These are phyloP conservation scores for Senecio squalidus DNA, from an alignment of 140 eudicot species.

Conservation along the genomic window DNA sequence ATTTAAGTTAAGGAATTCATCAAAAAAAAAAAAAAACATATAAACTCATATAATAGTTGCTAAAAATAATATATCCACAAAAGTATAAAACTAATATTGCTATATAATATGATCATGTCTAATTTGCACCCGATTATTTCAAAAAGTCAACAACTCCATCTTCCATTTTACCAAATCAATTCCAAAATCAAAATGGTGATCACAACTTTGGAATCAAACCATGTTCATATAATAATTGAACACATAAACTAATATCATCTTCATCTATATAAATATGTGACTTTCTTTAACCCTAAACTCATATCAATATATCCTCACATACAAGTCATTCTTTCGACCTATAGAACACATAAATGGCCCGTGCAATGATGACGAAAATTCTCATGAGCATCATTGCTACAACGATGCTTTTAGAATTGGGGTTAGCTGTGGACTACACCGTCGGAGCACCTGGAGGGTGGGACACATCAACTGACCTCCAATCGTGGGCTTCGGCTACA, in stretches of 20 bases:
- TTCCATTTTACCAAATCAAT: slow-evolving; percentile 20
- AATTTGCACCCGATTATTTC: no score
- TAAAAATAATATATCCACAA: no score
- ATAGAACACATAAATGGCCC: slow-evolving; percentile 29
- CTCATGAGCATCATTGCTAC: slow-evolving; percentile 35
- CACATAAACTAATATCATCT: slow-evolving; percentile 8
- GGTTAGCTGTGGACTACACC: slow-evolving; percentile 36
- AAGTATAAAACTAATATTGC: no score
- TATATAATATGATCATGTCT: no score
- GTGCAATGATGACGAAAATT: slow-evolving; percentile 29
- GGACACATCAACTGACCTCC: slow-evolving; percentile 45
- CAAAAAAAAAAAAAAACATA: no score
- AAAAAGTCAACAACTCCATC: slow-evolving; percentile 21
- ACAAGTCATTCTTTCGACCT: slow-evolving; percentile 14
- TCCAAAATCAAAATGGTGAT: slow-evolving; percentile 6
- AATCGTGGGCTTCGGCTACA: slow-evolving; percentile 48
- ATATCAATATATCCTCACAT: neutral
- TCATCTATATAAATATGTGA: slow-evolving; percentile 12
- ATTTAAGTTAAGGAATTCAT: no score
- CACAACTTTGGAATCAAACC: slow-evolving; percentile 24
- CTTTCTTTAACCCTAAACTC: slow-evolving; percentile 5
- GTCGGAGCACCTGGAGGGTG: slow-evolving; percentile 70
- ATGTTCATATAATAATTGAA: slow-evolving; percentile 28
- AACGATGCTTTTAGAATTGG: slow-evolving; percentile 36
- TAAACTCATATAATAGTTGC: no score